Conservation (phyloP, 2,329 filamentous ascomycete species). For the Rhytidhysteron rufulum region DNA sequence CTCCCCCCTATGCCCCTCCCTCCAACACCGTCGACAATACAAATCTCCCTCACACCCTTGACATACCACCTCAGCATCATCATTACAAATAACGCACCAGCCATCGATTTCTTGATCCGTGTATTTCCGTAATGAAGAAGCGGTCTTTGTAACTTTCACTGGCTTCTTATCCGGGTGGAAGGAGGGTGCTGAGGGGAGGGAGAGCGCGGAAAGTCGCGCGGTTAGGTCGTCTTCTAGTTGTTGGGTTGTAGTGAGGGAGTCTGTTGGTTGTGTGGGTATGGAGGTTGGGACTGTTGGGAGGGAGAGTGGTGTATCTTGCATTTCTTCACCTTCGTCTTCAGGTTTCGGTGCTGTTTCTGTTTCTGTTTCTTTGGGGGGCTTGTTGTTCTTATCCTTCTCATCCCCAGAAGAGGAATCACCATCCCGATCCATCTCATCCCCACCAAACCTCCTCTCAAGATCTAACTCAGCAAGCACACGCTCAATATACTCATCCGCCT, state of each 20-base stretch:
- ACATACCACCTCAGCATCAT: slow-evolving; percentile 71
- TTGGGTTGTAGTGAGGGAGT: slow-evolving; percentile 23
- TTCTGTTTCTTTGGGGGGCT: slow-evolving; percentile 1
- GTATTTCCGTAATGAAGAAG: slow-evolving; percentile 26
- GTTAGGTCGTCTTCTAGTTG: slow-evolving; percentile 44
- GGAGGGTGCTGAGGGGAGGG: slow-evolving; percentile 46
- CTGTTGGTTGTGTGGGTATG: slow-evolving; percentile 17
- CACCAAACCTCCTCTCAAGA: slow-evolving; percentile 39
- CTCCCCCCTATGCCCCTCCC: slow-evolving; percentile 72
- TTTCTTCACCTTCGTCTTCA: slow-evolving; percentile 9
- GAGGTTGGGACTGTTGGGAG: slow-evolving; percentile 44
- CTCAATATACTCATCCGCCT: slow-evolving; percentile 46
- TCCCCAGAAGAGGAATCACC: background rate
- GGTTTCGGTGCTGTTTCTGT: slow-evolving; percentile 7
- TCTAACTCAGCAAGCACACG: slow-evolving; percentile 45
- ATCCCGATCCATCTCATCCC: slow-evolving; percentile 5
- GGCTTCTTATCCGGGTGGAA: slow-evolving; percentile 38
- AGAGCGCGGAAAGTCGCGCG: slow-evolving; percentile 40
- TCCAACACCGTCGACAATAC: slow-evolving; percentile 77
- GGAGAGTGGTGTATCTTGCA: slow-evolving; percentile 14
- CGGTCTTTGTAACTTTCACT: slow-evolving; percentile 13
- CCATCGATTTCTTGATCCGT: slow-evolving; percentile 69
- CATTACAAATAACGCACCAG: slow-evolving; percentile 81
- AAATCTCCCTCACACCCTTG: slow-evolving; percentile 66
- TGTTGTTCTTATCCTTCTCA: background rate